These are phyloP conservation scores for Phytophthora sp. DNA, from an alignment of 352 stramenopile species.

Conservation along the genomic window DNA sequence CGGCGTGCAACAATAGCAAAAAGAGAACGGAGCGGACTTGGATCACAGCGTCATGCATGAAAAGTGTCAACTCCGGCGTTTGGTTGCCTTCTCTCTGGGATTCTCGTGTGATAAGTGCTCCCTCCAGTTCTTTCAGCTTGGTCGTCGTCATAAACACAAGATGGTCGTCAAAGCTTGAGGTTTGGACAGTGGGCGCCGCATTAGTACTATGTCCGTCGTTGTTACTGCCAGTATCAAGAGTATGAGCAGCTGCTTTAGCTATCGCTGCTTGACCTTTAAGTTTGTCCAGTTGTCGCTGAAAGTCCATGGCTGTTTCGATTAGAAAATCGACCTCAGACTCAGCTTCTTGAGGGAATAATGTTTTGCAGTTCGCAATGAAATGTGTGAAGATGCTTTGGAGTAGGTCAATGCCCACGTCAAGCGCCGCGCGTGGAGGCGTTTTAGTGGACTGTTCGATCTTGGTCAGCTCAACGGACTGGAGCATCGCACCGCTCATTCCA, in stretches of 20 bases:
- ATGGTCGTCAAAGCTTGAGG: constrained; percentile 47
- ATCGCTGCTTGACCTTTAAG: constrained; percentile 59
- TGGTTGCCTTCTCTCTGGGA: constrained; percentile 21
- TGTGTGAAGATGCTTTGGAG: constrained; percentile 42
- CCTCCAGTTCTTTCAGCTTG: constrained; percentile 43
- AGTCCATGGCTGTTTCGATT: constrained; percentile 39
- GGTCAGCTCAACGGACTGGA: constrained; percentile 49
- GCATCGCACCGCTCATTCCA: constrained; percentile 49
- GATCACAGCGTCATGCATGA: constrained; percentile 58
- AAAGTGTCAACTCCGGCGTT: constrained; percentile 28
- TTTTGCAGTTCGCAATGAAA: constrained; percentile 39
- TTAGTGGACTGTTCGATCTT: constrained; percentile 24
- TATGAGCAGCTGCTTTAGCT: constrained; percentile 22
- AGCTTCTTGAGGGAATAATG: constrained; percentile 14
- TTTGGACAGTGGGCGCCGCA: not conserved
- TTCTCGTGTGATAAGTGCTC: constrained; percentile 22
- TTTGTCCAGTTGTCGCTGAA: constrained; percentile 54
- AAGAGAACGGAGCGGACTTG: constrained; percentile 64
- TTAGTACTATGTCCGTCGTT: constrained; percentile 4
- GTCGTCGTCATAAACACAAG: constrained; percentile 43
- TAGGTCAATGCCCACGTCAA: constrained; percentile 51
- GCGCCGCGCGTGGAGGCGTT: constrained; percentile 12
- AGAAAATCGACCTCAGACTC: constrained; percentile 32
- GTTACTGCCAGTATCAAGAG: constrained; percentile 6
- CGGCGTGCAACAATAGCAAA: constrained; percentile 47